Conservation (phyloP, 176 grass and related monocot species). For the Canna indica region DNA sequence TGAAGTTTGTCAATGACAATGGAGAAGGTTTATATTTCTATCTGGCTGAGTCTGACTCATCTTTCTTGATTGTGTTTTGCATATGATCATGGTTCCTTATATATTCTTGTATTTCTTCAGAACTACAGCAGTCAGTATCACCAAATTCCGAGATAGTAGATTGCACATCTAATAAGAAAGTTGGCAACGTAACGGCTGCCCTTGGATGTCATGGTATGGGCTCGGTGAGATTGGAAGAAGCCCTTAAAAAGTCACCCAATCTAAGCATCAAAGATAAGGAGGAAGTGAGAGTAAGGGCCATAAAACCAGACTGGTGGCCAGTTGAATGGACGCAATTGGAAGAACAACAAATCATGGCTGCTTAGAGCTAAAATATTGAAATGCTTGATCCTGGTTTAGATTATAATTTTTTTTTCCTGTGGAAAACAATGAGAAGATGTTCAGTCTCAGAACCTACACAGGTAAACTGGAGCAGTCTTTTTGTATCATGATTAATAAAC, state of each 20-base stretch:
- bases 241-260: conserved; percentile 27
- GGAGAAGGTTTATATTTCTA: conserved; percentile 37
- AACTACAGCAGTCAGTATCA: conserved; percentile 36
- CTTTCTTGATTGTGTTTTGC: background rate
- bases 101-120: conserved; percentile 28
- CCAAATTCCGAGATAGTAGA: conserved; percentile 59
- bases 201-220: conserved; percentile 62
- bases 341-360: background rate
- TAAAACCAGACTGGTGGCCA: conserved; percentile 85
- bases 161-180: conserved; percentile 43
- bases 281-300: conserved; percentile 40
- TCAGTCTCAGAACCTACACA: too few species aligned
- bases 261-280: conserved; percentile 28
- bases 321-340: conserved; percentile 49
- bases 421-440: background rate
- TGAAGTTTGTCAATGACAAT: conserved; percentile 44
- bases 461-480: background rate
- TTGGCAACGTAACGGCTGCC: conserved; percentile 50
- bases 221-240: conserved; percentile 45
- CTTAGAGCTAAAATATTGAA: background rate
- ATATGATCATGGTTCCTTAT: background rate
- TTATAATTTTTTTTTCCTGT: background rate
- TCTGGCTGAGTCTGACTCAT: background rate
- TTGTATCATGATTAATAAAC: background rate
- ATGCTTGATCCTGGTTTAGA: too few species aligned